These are phyloP conservation scores for Sporothrix variecibatus DNA, from an alignment of 2,329 filamentous ascomycete genomes.

Conservation along the genomic window DNA sequence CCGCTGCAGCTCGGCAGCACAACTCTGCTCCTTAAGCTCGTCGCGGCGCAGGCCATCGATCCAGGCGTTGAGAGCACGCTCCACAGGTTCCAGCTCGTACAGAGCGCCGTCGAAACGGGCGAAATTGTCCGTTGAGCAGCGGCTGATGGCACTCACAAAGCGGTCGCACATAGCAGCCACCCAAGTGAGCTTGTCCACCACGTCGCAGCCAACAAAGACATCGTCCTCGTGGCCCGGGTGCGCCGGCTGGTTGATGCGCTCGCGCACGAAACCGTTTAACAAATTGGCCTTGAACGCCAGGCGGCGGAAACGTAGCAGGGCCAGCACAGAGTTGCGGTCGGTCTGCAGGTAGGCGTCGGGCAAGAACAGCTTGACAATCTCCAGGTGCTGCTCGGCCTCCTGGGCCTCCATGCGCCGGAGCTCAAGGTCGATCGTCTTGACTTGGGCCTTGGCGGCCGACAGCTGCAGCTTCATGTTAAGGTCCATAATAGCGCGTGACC, in stretches of 20 bases:
- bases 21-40: constrained; percentile 81
- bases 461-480: constrained; percentile 91
- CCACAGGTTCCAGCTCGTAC: constrained; percentile 88
- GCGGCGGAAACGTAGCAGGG: constrained; percentile 83
- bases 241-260: constrained; percentile 65
- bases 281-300: constrained; percentile 85
- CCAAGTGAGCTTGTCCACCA: constrained; percentile 82
- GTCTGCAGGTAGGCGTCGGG: constrained; percentile 74
- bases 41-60: constrained; percentile 82
- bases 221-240: constrained; percentile 75
- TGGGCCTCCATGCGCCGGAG: constrained; percentile 83
- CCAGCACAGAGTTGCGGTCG: constrained; percentile 83
- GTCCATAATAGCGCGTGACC: constrained; percentile 93
- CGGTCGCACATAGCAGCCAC: constrained; percentile 80
- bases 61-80: constrained; percentile 84
- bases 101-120: constrained; percentile 74
- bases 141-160: constrained; percentile 77
- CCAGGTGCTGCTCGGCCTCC: constrained; percentile 83
- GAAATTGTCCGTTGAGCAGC: constrained; percentile 78
- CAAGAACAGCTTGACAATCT: constrained; percentile 85
- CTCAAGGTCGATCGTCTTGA: constrained; percentile 92
- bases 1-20: constrained; percentile 76
- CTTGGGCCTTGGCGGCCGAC: constrained; percentile 86
- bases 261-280: constrained; percentile 75
- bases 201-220: constrained; percentile 75